phyloP scores from a whole-genome alignment of 108 stramenopile species.

The Pseudonitzschia multiseries region DNA sequence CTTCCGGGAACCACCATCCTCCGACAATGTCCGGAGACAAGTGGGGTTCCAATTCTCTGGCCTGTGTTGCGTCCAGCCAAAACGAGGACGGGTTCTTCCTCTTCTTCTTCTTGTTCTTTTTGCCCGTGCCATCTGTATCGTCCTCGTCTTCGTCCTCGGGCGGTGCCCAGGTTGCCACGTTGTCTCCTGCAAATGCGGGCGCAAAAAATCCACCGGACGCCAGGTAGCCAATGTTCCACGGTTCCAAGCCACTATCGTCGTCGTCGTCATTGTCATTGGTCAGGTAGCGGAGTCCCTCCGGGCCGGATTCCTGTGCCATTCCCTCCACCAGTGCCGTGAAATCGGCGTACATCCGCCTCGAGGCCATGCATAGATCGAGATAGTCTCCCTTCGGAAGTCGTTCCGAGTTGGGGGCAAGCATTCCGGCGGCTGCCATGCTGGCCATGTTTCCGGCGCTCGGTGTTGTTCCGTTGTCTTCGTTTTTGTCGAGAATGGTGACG shows the following conservation, averaged over 20 bases:
- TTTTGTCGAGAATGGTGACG: constrained; percentile 68
- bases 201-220: constrained; percentile 90
- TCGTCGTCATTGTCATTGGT: background rate
- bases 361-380: constrained; percentile 79
- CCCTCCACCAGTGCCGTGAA: constrained; percentile 70
- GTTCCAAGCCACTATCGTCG: constrained; percentile 32
- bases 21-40: constrained; percentile 76
- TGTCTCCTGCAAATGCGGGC: constrained; percentile 90
- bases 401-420: constrained; percentile 88
- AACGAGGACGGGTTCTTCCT: constrained; percentile 33
- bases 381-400: constrained; percentile 81
- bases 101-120: no score
- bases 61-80: constrained; percentile 85
- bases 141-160: constrained; percentile 40
- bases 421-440: constrained; percentile 81
- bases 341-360: constrained; percentile 66
- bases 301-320: constrained; percentile 61
- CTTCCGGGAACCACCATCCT: constrained; percentile 96
- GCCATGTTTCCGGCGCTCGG: constrained; percentile 26
- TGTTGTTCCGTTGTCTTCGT: constrained; percentile 23
- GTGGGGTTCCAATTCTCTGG: constrained; percentile 83
- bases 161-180: constrained; percentile 85
- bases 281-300: constrained; percentile 57
- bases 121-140: no score
- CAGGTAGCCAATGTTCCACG: constrained; percentile 75